Conservation (phyloP, 2,329 filamentous ascomycete species). For the Spiromastix sp. region DNA sequence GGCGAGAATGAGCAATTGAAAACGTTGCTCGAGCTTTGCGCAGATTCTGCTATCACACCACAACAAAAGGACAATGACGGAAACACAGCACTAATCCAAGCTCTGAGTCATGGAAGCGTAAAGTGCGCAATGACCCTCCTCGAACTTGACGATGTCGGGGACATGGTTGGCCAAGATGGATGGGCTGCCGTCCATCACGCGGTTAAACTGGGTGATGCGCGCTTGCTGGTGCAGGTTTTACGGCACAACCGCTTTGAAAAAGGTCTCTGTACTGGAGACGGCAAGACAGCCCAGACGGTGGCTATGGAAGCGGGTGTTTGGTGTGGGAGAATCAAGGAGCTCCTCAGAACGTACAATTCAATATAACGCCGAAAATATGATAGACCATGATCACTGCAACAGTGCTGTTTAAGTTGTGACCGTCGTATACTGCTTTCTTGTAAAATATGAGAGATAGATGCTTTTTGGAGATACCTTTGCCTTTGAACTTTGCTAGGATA, state of each 20-base stretch:
- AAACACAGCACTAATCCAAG: conserved; percentile 11
- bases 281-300: conserved; percentile 10
- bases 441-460: no score
- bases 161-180: conserved; percentile 11
- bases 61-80: conserved; percentile 9
- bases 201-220: conserved; percentile 9
- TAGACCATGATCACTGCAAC: no score
- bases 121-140: conserved; percentile 7
- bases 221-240: conserved; percentile 6
- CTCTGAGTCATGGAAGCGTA: conserved; percentile 9
- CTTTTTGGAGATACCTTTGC: no score
- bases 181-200: conserved; percentile 12
- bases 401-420: no score
- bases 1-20: conserved; percentile 6
- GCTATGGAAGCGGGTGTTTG: conserved; percentile 12
- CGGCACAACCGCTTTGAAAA: conserved; percentile 9
- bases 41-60: conserved; percentile 1
- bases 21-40: conserved; percentile 3
- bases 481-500: no score
- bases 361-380: conserved; percentile 4
- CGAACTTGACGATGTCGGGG: conserved; percentile 9
- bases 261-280: conserved; percentile 9
- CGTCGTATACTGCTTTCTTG: no score
- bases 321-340: conserved; percentile 9
- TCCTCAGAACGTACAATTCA: conserved; percentile 9